Base-by-base conservation (phyloP, 2,329 filamentous ascomycete species). In the Fusarium sp. region DNA sequence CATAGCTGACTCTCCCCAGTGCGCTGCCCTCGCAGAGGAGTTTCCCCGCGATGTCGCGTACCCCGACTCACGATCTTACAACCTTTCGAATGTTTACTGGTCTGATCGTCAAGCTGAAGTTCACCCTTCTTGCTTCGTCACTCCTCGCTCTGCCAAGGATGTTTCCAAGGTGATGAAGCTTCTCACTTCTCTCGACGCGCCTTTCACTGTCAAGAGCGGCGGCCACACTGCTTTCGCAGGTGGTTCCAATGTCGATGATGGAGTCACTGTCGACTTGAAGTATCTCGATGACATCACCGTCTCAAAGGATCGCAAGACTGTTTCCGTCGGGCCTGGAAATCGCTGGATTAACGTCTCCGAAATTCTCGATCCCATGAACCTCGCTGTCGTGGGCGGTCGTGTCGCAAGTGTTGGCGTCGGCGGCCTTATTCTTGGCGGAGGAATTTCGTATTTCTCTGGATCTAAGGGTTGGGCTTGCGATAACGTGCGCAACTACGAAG, bases 171-270 rank as follows among this genome's bases (percentile, higher is more conserved):
- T 48, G 10, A 54, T 66, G 7, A 54, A 54, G 21, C 28, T 49
- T 11, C 53, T 66, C 5, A 50, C 59, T 6, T 34, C 18, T 10
- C 37, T 32, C 0, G 37, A 59, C 4, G 34, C 47, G 8, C 28
- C 54, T 1, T 88, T 89, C 74, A 81, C 85, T 4, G 80, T 85
- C 62, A 84, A 84, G 40, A 79, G 80, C 46, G 85, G 86, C n/a
- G 86, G 87, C 1, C 86, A 88, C 75, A 82, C 81, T 3, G 78
- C 82, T 4, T 85, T 83, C 62, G 75, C 80, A 0, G 81, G 80
- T 6, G 78, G 79, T 3, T 82, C 83, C 9, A 87, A 80, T 69
- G 79, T 80, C 59, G 69, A 76, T 7, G 69, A 69, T 16, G 80
- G 83, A 16, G 74, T 85, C 7, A 80, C 81, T 5, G 76, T 87